Conservation (phyloP, 2,329 filamentous ascomycete genomes). For the Fusarium sp. region DNA sequence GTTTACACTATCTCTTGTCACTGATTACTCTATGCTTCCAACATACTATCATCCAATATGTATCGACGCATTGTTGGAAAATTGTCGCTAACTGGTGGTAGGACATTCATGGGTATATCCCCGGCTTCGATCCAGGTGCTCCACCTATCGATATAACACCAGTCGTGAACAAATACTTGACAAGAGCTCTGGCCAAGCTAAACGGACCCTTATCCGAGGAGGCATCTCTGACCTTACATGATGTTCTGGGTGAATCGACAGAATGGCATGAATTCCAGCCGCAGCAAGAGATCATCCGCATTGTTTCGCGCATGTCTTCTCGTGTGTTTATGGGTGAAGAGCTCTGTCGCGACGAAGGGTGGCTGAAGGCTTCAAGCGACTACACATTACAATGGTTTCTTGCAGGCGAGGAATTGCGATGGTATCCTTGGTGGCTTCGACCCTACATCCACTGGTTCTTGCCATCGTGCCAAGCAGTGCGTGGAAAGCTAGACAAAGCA, state of each 20-base stretch:
- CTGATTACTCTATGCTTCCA: not conserved
- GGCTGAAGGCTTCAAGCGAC: conserved; percentile 56
- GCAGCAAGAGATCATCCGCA: not conserved
- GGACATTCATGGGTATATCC: conserved; percentile 4
- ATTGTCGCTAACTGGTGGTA: not conserved
- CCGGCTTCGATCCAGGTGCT: not conserved
- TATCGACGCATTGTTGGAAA: too few relatives aligned
- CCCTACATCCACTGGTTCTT: conserved; percentile 59
- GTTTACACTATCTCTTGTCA: too few relatives aligned
- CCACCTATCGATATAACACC: not conserved
- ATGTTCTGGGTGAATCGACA: not conserved
- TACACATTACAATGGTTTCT: conserved; percentile 58
- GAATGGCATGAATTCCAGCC: conserved; percentile 9
- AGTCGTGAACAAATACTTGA: conserved; percentile 2
- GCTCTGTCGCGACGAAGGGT: conserved; percentile 56
- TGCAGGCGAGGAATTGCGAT: conserved; percentile 44
- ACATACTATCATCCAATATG: too few relatives aligned
- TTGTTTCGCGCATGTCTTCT: conserved; percentile 35
- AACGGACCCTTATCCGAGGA: not conserved
- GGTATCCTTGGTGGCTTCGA: conserved; percentile 58
- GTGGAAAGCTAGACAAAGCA: conserved; percentile 37
- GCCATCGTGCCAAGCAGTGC: conserved; percentile 48
- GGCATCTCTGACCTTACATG: not conserved
- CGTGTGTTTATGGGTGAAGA: conserved; percentile 55
- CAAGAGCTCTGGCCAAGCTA: not conserved